Conservation (phyloP, 164 flowering plant genomes). For the Kalanchoe fedtschenkoi region DNA sequence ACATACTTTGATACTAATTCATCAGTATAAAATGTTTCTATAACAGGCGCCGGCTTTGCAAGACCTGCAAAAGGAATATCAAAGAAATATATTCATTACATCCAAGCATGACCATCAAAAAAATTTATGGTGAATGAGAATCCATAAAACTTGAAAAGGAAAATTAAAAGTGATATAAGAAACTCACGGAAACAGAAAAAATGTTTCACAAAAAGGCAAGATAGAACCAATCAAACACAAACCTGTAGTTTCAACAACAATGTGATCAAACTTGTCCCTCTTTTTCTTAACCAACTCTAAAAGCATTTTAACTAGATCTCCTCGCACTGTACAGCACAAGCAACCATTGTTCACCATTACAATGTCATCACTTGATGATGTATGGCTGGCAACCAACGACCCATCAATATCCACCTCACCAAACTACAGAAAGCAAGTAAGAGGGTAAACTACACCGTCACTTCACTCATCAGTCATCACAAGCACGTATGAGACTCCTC, state of each 20-base stretch:
- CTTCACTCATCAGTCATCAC: background rate
- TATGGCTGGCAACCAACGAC: slow-evolving; percentile 84
- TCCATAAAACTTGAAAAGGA: background rate
- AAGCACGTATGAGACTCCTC: background rate
- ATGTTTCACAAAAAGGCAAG: background rate
- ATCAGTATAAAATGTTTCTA: slow-evolving; percentile 84
- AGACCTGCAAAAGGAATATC: slow-evolving; percentile 47
- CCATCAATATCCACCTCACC: slow-evolving; percentile 99
- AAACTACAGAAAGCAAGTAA: slow-evolving; percentile 35
- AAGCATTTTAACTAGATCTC: slow-evolving; percentile 89
- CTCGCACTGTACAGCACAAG: slow-evolving; percentile 88
- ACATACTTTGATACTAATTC: slow-evolving; percentile 70
- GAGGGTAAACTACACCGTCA: background rate
- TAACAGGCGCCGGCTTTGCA: slow-evolving; percentile 97
- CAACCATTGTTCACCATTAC: slow-evolving; percentile 95
- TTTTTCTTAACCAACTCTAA: slow-evolving; percentile 61
- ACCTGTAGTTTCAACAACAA: slow-evolving; percentile 97
- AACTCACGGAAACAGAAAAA: background rate
- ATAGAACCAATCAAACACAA: background rate
- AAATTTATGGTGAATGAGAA: background rate
- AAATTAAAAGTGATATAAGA: background rate
- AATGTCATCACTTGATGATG: slow-evolving; percentile 63
- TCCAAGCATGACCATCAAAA: background rate
- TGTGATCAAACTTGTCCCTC: slow-evolving; percentile 83
- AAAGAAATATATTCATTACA: background rate